Evolutionary conservation across 2,329 filamentous ascomycete genomes (phyloP).

Genomic region (Fusarium sp.): DNA sequence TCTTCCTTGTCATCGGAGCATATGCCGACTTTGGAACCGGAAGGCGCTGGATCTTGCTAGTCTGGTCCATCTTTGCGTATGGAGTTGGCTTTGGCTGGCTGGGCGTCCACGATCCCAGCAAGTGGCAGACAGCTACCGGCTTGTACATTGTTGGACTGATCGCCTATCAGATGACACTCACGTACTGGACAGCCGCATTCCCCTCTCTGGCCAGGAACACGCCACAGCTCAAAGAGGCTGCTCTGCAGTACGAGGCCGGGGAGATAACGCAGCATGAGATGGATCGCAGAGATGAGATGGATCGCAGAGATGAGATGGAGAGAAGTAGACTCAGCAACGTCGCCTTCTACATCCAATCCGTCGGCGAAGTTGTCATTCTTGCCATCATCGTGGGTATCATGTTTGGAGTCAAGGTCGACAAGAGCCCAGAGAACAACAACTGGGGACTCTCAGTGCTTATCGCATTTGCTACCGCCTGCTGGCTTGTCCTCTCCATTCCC

Average conservation of each 20-base stretch:
- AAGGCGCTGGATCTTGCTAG: constrained; percentile 69
- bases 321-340: constrained; percentile 70
- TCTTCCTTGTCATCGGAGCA: constrained; percentile 62
- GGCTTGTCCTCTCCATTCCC: constrained; percentile 69
- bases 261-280: constrained; percentile 67
- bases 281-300: constrained; percentile 67
- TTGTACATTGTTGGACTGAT: constrained; percentile 74
- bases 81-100: constrained; percentile 73
- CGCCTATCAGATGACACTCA: constrained; percentile 72
- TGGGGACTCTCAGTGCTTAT: constrained; percentile 72
- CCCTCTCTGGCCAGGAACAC: constrained; percentile 52
- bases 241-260: constrained; percentile 49
- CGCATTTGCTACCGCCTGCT: constrained; percentile 70
- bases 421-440: constrained; percentile 68
- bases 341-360: constrained; percentile 70
- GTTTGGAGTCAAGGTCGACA: constrained; percentile 68
- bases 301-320: constrained; percentile 68
- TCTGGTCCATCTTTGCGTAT: constrained; percentile 67
- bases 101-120: constrained; percentile 65
- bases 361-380: constrained; percentile 69
- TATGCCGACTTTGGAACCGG: constrained; percentile 72
- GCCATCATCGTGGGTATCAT: constrained; percentile 72
- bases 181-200: constrained; percentile 73
- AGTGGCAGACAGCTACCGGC: constrained; percentile 68
- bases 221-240: constrained; percentile 47